Base-by-base conservation (phyloP, 371 early-diverging fungal genomes). In the Mucor plumbeus region DNA sequence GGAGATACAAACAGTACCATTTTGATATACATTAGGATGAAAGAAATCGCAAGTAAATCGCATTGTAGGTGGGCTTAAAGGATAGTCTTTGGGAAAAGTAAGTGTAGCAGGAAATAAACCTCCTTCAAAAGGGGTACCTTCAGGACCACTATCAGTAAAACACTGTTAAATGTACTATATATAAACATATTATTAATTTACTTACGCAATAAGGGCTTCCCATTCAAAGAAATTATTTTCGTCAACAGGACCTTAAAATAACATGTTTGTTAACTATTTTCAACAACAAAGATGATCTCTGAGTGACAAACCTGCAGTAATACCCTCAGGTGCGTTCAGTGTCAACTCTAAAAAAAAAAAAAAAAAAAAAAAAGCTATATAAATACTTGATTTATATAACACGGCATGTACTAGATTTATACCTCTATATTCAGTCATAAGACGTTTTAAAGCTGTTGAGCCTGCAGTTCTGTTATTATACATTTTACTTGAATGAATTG, bases 1-100 rank as follows among this genome's bases (percentile, higher is more conserved):
- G 8, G 96, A 96, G 61, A 99, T 99, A 83, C 99, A 99, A 7
- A 99, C 99, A 8, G 91, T 92, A 53, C 99, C 99, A 83, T 99
- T 95, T 14, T 89, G 77, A 78, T 99, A 99, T 43, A 99, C 96
- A 79, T 98, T 98, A 21, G 98, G 98, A 70, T 98, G 98, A 78
- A 92, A 97, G 84, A 97, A 93, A 11, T 91, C 92, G 68, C 94
- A 94, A 3, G 95, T 94, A 73, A 94, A 94, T 68, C 85, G 89
- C 92, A 99, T 98, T 1, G 80, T 71, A 8, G 98, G 98, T 39
- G 98, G 98, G 38, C 92, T 93, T 60, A 92, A 88, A n/a, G 99
- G 99, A 75, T 99, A 99, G 69, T 98, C 96, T 67, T 87, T 85
- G 1, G 98, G 97, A 70, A 99, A 99, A 15, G 83, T 86, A 17